Conservation (phyloP, 495 filamentous ascomycete species). For the Tirmania nivea region DNA sequence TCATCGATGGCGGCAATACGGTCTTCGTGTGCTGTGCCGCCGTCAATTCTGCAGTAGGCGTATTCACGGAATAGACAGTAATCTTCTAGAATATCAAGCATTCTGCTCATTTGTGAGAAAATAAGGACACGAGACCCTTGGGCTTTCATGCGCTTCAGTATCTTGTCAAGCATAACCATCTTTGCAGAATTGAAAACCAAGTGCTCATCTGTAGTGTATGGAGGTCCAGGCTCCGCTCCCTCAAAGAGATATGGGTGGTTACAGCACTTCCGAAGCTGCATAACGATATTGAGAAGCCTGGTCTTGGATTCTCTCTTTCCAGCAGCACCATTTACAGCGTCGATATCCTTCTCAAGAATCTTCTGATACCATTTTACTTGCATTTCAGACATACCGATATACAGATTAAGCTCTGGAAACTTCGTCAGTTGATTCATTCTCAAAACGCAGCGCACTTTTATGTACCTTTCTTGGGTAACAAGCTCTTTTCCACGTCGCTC, state of each 20-base stretch:
- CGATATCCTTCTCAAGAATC: conserved; percentile 97
- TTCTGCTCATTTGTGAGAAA: conserved; percentile 97
- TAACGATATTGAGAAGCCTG: conserved; percentile 95
- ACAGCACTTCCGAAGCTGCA: conserved; percentile 98
- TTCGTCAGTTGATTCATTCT: conserved; percentile 1
- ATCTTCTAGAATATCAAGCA: conserved; percentile 92
- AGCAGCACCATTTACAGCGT: conserved; percentile 90
- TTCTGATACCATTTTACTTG: conserved; percentile 99
- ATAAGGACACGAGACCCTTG: conserved; percentile 87
- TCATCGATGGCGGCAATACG: conserved; percentile 95
- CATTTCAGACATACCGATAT: conserved; percentile 98
- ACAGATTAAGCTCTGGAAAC: conserved; percentile 59
- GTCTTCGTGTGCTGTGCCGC: conserved; percentile 90
- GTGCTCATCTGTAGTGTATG: conserved; percentile 96
- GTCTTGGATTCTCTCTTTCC: conserved; percentile 98
- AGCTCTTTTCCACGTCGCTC: conserved; percentile 94
- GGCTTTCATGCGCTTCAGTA: conserved; percentile 59
- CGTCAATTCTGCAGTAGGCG: conserved; percentile 95
- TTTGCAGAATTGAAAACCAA: conserved; percentile 84
- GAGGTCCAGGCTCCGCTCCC: conserved; percentile 88
- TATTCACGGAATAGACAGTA: conserved; percentile 90
- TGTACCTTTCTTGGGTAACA: conserved; percentile 67
- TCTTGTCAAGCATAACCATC: conserved; percentile 92
- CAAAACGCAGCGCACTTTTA: background rate
- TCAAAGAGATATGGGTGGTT: conserved; percentile 99